Conservation (phyloP, 2,329 filamentous ascomycete genomes). For the Hymenoscyphus repandus region DNA sequence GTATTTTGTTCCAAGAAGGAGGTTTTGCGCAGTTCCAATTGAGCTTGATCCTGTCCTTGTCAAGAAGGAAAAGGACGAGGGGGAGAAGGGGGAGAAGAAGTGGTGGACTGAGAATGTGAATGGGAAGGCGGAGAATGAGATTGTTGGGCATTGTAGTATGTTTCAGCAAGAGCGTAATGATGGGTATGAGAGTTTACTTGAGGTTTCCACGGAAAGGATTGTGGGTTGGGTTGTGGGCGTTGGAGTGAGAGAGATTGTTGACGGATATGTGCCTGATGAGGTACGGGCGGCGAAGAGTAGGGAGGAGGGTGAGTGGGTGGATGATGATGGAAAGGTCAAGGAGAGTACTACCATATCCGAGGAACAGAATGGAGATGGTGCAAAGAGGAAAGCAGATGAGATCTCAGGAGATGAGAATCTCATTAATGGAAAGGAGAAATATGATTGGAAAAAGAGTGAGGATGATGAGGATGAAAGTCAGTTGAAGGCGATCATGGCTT, state of each 20-base stretch:
- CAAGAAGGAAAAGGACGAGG: conserved; percentile 8
- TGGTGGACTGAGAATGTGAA: conserved; percentile 21
- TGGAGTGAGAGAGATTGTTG: conserved; percentile 14
- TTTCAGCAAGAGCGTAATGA: conserved; percentile 23
- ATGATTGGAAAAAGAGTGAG: neutral
- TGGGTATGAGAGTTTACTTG: conserved; percentile 20
- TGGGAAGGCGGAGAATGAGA: conserved; percentile 22
- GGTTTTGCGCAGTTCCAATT: conserved; percentile 68
- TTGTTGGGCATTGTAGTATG: conserved; percentile 27
- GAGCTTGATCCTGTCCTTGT: neutral
- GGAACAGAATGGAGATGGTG: conserved; percentile 10
- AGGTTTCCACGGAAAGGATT: conserved; percentile 12
- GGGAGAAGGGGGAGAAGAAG: conserved; percentile 2
- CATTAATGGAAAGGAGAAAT: neutral
- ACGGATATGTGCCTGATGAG: conserved; percentile 20
- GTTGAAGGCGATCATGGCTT: conserved; percentile 20
- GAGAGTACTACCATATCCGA: neutral
- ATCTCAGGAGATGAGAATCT: conserved; percentile 3
- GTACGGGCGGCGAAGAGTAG: conserved; percentile 9
- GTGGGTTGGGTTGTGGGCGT: conserved; percentile 18
- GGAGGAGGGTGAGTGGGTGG: conserved; percentile 17
- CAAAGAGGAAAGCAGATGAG: conserved; percentile 19
- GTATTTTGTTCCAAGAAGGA: conserved; percentile 61
- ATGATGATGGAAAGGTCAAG: conserved; percentile 24
- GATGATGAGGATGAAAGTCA: conserved; percentile 19